These are phyloP conservation scores for Phialophora tarda DNA, from an alignment of 2,329 filamentous ascomycete genomes.

Conservation along the genomic window DNA sequence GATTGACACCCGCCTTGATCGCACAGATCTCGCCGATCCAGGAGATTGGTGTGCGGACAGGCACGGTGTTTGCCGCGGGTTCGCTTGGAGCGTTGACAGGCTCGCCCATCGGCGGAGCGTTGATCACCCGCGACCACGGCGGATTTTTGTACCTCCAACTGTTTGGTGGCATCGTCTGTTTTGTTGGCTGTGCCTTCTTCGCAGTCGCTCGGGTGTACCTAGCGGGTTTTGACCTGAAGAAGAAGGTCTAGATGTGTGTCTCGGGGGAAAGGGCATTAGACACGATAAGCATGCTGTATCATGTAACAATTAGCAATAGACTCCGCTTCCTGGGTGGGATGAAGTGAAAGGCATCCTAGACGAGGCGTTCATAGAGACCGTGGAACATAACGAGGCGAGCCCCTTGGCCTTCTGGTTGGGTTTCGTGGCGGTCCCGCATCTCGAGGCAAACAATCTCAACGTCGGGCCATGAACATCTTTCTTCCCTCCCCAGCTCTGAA, in stretches of 20 bases:
- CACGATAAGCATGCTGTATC: slow-evolving; percentile 1
- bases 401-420: not conserved
- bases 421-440: not conserved
- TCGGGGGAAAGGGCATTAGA: not conserved
- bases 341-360: not conserved
- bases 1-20: slow-evolving; percentile 63
- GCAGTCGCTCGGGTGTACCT: slow-evolving; percentile 46
- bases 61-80: slow-evolving; percentile 66
- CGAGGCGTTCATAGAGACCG: not conserved
- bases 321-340: not conserved
- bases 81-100: slow-evolving; percentile 70
- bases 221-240: slow-evolving; percentile 41
- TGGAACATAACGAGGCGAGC: not conserved
- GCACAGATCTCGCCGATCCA: slow-evolving; percentile 72
- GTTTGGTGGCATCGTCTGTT: slow-evolving; percentile 65
- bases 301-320: not conserved
- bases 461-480: not conserved
- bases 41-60: slow-evolving; percentile 71
- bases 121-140: slow-evolving; percentile 57
- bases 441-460: not conserved
- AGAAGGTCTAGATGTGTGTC: slow-evolving; percentile 40
- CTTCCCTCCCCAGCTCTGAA: not conserved
- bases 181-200: slow-evolving; percentile 51
- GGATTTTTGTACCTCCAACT: slow-evolving; percentile 66
- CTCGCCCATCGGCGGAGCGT: slow-evolving; percentile 69